Base-by-base conservation (phyloP, 2,329 filamentous ascomycete genomes). In the Cladophialophora exuberans region DNA sequence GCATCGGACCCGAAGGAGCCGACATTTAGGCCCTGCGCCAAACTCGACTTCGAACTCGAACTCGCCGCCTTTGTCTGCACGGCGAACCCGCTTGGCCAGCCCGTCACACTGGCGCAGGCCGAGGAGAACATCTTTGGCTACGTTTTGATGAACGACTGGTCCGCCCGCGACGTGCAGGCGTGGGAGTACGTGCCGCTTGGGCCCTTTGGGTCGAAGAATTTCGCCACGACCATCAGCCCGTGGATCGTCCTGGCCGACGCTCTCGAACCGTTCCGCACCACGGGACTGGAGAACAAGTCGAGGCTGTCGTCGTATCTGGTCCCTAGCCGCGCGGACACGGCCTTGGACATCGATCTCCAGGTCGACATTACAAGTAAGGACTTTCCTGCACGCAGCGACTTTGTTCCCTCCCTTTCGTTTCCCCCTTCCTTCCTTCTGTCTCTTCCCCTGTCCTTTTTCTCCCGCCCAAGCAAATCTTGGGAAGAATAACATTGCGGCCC, bases 131-230 rank as follows among this genome's bases (percentile, higher is more conserved):
- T 94, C 20, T 94, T 94, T 66, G 89, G 89, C 9, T 78, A 90
- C 20, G 89, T 93, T 0, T 72, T 94, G 52, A 81, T 94, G 79
- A 94, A 94, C 64, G 89, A 94, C 71, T 94, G 89, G 89, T 89
- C 86, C 50, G 89, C 89, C 4, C 77, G 89, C 60, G 89, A 94
- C 64, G 85, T 94, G 45, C 89, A 94, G 68, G 80, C 81, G 0
- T 94, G 88, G 88, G 89, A 94, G 70, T 91, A 91, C 62, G 80
- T 92, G 4, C 89, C 89, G 0, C 74, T 92, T 5, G 89, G 89
- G 0, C 89, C 89, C 0, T 93, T 93, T 73, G 91, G 89, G 59
- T 79, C 83, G 20, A 94, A 94, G 79, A 93, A 91, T 69, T 93
- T 93, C 66, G 87, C 80, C 2, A 89, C 87, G 0, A 87, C 82